Conservation (phyloP, 108 stramenopile species). For the Fistulifera pelliculosa region DNA sequence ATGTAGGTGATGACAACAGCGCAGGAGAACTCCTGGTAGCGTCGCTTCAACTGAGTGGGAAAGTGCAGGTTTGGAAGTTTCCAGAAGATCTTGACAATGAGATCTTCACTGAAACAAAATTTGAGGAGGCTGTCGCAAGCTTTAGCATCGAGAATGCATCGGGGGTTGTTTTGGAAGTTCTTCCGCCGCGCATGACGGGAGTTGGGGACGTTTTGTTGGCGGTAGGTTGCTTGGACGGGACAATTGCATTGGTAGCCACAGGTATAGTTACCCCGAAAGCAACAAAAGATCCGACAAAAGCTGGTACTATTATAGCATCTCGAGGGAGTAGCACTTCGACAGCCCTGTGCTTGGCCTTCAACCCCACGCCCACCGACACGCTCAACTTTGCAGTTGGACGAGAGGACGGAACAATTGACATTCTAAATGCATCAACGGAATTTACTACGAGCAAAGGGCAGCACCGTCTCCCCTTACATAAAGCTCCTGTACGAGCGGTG, state of each 20-base stretch:
- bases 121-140: conserved; percentile 7
- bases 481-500: conserved; percentile 28
- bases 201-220: conserved; percentile 27
- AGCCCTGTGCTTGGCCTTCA: conserved; percentile 19
- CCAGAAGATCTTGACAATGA: conserved; percentile 9
- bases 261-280: conserved; percentile 27
- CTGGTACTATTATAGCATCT: conserved; percentile 22
- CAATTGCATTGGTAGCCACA: conserved; percentile 26
- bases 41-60: conserved; percentile 24
- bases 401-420: conserved; percentile 34
- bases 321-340: conserved; percentile 12
- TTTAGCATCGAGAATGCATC: conserved; percentile 32
- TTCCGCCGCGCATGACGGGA: conserved; percentile 19
- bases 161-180: conserved; percentile 21
- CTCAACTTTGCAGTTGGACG: conserved; percentile 25
- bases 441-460: neutral
- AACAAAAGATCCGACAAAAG: conserved; percentile 16
- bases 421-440: neutral
- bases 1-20: conserved; percentile 35
- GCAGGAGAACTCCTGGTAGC: conserved; percentile 30
- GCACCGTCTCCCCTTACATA: conserved; percentile 28
- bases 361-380: conserved; percentile 9
- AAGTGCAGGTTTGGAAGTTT: conserved; percentile 25
- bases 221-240: conserved; percentile 37
- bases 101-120: neutral